phyloP scores from a whole-genome alignment of 352 stramenopile genomes.

The Globisporangium echinulatum region DNA sequence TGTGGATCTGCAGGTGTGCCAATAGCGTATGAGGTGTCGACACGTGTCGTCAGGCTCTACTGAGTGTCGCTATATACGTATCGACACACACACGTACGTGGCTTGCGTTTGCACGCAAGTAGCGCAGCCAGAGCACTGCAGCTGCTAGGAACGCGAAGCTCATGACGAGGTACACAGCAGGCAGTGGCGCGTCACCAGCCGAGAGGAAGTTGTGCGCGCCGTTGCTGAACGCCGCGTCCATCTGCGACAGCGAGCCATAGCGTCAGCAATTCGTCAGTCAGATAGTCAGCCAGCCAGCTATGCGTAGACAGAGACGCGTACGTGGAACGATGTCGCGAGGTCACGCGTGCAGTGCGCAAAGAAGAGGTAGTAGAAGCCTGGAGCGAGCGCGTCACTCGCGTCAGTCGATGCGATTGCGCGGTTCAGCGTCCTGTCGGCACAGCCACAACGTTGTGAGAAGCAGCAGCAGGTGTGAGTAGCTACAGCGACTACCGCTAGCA shows the following conservation, averaged over 20 bases:
- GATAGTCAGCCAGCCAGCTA: slow-evolving; percentile 2
- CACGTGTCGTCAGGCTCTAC: background rate
- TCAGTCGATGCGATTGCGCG: slow-evolving; percentile 22
- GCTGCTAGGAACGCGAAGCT: slow-evolving; percentile 63
- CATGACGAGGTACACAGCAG: slow-evolving; percentile 77
- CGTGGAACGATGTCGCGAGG: slow-evolving; percentile 85
- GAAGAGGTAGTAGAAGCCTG: slow-evolving; percentile 87
- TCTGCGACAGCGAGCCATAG: slow-evolving; percentile 18
- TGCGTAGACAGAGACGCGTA: slow-evolving; percentile 12
- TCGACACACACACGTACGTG: slow-evolving; percentile 43
- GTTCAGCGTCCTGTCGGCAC: slow-evolving; percentile 27
- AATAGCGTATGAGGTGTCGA: slow-evolving; percentile 5
- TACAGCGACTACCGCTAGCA: background rate
- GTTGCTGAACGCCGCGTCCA: slow-evolving; percentile 83
- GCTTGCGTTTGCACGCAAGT: slow-evolving; percentile 38
- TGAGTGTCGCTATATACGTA: too few species aligned
- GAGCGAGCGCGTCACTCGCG: slow-evolving; percentile 13
- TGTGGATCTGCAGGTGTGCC: slow-evolving; percentile 60
- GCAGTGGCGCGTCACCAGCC: slow-evolving; percentile 76
- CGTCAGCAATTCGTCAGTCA: background rate
- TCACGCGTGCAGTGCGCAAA: slow-evolving; percentile 73
- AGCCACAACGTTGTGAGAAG: background rate
- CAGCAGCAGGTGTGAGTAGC: background rate
- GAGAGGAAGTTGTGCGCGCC: slow-evolving; percentile 79
- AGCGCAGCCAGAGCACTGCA: slow-evolving; percentile 56